phyloP scores from a whole-genome alignment of 2,329 filamentous ascomycete genomes.

The Venturia effusa region DNA sequence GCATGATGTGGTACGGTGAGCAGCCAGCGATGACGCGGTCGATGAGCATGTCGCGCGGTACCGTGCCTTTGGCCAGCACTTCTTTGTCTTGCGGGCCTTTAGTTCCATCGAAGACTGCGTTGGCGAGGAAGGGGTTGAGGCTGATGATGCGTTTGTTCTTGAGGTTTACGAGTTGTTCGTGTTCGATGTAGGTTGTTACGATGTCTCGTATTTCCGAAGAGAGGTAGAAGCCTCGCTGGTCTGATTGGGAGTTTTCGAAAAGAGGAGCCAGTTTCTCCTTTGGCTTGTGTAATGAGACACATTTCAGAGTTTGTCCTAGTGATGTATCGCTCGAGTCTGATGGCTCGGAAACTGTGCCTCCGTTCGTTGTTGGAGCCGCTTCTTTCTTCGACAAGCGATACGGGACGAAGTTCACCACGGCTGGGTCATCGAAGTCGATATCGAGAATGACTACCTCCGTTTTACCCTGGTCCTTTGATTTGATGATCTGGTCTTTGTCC shows the following conservation, averaged over 20 bases:
- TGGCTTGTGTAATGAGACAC: slow-evolving; percentile 45
- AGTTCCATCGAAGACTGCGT: slow-evolving; percentile 48
- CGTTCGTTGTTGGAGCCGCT: slow-evolving; percentile 22
- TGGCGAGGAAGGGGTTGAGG: slow-evolving; percentile 52
- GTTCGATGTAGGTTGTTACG: slow-evolving; percentile 47
- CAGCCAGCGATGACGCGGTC: slow-evolving; percentile 47
- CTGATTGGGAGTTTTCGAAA: slow-evolving; percentile 39
- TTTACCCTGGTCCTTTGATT: slow-evolving; percentile 46
- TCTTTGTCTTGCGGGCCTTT: slow-evolving; percentile 38
- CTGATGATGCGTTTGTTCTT: slow-evolving; percentile 52
- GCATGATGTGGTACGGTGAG: slow-evolving; percentile 46
- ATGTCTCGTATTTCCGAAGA: slow-evolving; percentile 47
- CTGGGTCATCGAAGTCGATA: slow-evolving; percentile 50
- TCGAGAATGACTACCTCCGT: slow-evolving; percentile 54
- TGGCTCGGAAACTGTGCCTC: slow-evolving; percentile 24
- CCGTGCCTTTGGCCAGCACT: slow-evolving; percentile 45
- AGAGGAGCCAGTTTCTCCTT: slow-evolving; percentile 47
- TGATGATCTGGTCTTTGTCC: slow-evolving; percentile 52
- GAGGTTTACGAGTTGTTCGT: slow-evolving; percentile 43
- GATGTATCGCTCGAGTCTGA: slow-evolving; percentile 28
- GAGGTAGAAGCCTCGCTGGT: slow-evolving; percentile 46
- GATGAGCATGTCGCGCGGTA: slow-evolving; percentile 49
- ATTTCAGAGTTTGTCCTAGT: slow-evolving; percentile 36
- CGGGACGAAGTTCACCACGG: slow-evolving; percentile 46
- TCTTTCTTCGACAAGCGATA: slow-evolving; percentile 53